These are phyloP conservation scores for Psilocybe subaeruginosa DNA, from an alignment of 768 basidiomycete genomes.

Conservation along the genomic window DNA sequence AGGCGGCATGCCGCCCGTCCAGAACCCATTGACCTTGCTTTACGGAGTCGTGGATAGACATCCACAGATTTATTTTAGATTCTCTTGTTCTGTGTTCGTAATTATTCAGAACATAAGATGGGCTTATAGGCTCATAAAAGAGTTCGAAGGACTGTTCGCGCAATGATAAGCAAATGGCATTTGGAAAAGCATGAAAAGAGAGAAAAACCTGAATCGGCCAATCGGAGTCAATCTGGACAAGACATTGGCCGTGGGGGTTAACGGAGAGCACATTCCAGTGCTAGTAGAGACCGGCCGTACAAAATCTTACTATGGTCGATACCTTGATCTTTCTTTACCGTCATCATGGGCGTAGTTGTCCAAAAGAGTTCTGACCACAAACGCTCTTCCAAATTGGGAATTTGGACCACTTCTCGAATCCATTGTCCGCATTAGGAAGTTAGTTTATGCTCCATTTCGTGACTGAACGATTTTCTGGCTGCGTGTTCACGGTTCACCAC, in stretches of 20 bases:
- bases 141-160: too few relatives aligned
- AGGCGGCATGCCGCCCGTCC: neutral
- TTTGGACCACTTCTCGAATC: constrained; percentile 10
- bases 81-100: neutral
- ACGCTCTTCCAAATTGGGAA: constrained; percentile 21
- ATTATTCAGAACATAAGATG: neutral
- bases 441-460: constrained; percentile 9
- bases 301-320: neutral
- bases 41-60: neutral
- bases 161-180: neutral
- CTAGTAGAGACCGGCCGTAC: neutral
- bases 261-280: neutral
- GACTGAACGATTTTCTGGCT: neutral
- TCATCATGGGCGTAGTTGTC: neutral
- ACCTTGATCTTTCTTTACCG: neutral
- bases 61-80: neutral
- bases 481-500: neutral
- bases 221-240: neutral
- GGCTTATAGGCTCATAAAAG: neutral
- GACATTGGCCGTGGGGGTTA: neutral
- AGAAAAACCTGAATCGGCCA: neutral
- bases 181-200: neutral
- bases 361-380: constrained; percentile 7
- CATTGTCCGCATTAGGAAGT: constrained; percentile 15
- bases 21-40: neutral